Evolutionary conservation across 2,329 filamentous ascomycete genomes (phyloP), one percentile per base, ranked within the genome.

Genomic region (Rutstroemia sydowiana): DNA sequence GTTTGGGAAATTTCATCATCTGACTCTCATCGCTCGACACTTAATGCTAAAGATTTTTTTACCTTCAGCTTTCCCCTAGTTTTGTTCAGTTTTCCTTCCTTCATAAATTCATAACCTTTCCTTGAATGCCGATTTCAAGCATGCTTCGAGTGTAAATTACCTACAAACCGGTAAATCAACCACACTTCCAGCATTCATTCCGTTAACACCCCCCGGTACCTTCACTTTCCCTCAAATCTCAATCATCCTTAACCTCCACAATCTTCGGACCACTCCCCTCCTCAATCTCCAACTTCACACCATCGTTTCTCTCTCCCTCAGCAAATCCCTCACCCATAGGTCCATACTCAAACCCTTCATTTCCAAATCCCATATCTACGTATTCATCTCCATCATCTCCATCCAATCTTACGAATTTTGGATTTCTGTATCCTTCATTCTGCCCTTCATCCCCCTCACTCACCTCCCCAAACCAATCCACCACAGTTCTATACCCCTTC

Each of bases 391-490:
- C 54, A 18, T 49, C 47, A 23, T 40, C 41, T n/a, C n/a, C n/a
- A 37, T 59, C 57, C 10, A 57, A 31, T 26, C 55, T 53, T 16
- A 53, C 43, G 31, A 63, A 59, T 5, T 26, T 59, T 1, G 67
- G 64, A 57, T 74, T 73, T 28, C 61, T 63, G 52, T 71, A 71
- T 0, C 64, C 57, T 1, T 26, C 37, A 30, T 42, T 42, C n/a
- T 46, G 31, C 18, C 32, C 28, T 11, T 51, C 48, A 8, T 69
- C 67, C 45, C 74, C 63, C n/a, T 68, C 63, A 5, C 78, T 75
- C 11, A 85, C 74, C 34, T 78, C 70, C 45, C 80, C 69, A 32
- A 90, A 71, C 75, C 83, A 90, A 36, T 70, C 66, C 2, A 88
- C 66, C 23, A 87, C 76, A 2, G 71, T 66, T 11, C 64, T 60